Evolutionary conservation across 805 yeast genomes (phyloP).

Genomic region (Zygotorulaspora sp.): DNA sequence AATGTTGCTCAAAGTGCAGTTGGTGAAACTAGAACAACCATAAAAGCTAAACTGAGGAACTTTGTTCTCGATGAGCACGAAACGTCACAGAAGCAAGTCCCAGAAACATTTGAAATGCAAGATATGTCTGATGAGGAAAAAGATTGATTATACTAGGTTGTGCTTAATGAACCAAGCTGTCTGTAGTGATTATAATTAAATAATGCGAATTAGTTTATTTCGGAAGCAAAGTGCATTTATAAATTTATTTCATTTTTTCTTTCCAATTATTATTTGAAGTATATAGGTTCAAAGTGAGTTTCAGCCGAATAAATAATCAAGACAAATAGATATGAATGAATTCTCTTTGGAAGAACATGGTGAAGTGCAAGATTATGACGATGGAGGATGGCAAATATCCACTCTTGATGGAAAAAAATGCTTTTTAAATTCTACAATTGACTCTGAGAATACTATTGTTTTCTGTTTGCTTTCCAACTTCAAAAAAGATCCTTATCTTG

Average conservation of each 20-base stretch:
- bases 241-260: conserved; percentile 1
- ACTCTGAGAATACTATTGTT: conserved; percentile 1
- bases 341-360: no score
- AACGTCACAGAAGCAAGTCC: conserved; percentile 14
- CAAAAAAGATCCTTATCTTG: conserved; percentile 9
- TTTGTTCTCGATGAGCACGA: conserved; percentile 49
- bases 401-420: conserved; percentile 4
- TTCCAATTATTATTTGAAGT: no score
- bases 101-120: conserved; percentile 34
- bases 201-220: no score
- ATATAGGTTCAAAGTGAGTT: no score
- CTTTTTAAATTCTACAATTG: conserved; percentile 5
- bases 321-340: no score
- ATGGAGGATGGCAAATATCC: conserved; percentile 6
- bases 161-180: no score
- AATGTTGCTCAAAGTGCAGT: conserved; percentile 53
- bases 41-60: conserved; percentile 54
- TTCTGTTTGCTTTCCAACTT: conserved; percentile 10
- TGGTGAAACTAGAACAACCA: conserved; percentile 52
- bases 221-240: neutral
- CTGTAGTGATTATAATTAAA: no score
- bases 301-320: no score
- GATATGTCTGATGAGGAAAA: conserved; percentile 26
- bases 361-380: no score
- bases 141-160: conserved; percentile 2